Evolutionary conservation across 257 asterid species (phyloP).

Genomic region (Solanum habrochaites): DNA sequence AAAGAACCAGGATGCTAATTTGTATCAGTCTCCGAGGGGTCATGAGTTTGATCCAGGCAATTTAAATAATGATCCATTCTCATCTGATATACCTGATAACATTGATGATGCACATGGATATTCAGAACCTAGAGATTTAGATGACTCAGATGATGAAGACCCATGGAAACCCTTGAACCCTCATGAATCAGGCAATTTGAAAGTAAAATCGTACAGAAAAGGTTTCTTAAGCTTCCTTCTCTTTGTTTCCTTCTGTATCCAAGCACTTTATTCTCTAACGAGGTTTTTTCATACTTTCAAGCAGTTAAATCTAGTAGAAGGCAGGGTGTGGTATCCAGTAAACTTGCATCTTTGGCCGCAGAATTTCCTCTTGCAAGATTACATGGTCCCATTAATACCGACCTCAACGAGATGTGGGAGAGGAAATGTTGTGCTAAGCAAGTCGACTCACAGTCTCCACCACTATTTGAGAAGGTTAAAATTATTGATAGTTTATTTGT

Average conservation of each 20-base stretch:
- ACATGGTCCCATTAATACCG: constrained; percentile 50
- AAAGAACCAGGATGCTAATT: constrained; percentile 37
- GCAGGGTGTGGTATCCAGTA: constrained; percentile 27
- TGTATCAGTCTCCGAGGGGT: constrained; percentile 23
- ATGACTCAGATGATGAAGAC: constrained; percentile 37
- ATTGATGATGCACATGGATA: constrained; percentile 25
- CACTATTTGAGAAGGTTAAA: constrained; percentile 69
- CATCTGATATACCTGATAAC: constrained; percentile 24
- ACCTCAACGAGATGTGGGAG: constrained; percentile 62
- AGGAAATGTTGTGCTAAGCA: constrained; percentile 15
- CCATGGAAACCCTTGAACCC: constrained; percentile 97
- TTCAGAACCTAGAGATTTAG: constrained; percentile 30
- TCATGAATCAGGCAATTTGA: constrained; percentile 80
- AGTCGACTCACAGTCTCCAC: constrained; percentile 26
- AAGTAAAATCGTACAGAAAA: constrained; percentile 61
- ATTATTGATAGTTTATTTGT: background rate
- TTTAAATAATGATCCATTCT: constrained; percentile 1
- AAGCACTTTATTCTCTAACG: background rate
- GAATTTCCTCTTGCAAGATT: constrained; percentile 78
- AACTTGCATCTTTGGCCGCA: constrained; percentile 17
- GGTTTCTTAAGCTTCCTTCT: constrained; percentile 21
- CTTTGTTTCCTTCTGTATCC: constrained; percentile 1
- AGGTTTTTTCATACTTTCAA: constrained; percentile 2
- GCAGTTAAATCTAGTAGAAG: constrained; percentile 55
- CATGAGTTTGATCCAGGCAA: constrained; percentile 1